These are phyloP conservation scores for Paecilomyces formosus DNA, from an alignment of 2,329 filamentous ascomycete genomes.

Conservation along the genomic window DNA sequence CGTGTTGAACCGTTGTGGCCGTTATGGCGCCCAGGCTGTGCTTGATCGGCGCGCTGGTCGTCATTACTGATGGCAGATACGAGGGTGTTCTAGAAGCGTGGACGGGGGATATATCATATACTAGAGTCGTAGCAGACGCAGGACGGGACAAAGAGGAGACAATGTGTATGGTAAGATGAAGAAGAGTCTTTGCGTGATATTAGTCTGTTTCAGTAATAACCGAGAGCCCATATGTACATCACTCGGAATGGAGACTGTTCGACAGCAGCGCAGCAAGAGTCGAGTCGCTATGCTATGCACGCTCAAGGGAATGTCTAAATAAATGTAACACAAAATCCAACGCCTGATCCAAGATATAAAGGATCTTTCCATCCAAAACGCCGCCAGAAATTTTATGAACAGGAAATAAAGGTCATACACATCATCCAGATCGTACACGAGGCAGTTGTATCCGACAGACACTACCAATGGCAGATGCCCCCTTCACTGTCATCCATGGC, in stretches of 20 bases:
- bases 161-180: neutral
- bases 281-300: neutral
- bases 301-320: neutral
- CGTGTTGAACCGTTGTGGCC: neutral
- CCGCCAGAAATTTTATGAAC: neutral
- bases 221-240: neutral
- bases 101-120: no score
- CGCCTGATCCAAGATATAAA: neutral
- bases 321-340: neutral
- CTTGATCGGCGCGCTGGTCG: neutral
- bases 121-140: no score
- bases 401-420: neutral
- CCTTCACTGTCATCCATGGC: conserved; percentile 75
- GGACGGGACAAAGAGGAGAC: neutral
- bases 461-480: conserved; percentile 50
- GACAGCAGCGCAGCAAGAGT: neutral
- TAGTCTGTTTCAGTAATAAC: neutral
- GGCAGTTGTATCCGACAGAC: neutral
- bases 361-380: neutral
- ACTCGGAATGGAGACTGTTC: neutral
- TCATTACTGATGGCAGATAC: neutral
- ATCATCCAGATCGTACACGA: neutral
- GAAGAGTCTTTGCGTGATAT: neutral
- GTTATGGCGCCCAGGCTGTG: neutral
- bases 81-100: no score